phyloP scores from a whole-genome alignment of 129 eudicot species.

The Rutidosis leptorrhynchoides region DNA sequence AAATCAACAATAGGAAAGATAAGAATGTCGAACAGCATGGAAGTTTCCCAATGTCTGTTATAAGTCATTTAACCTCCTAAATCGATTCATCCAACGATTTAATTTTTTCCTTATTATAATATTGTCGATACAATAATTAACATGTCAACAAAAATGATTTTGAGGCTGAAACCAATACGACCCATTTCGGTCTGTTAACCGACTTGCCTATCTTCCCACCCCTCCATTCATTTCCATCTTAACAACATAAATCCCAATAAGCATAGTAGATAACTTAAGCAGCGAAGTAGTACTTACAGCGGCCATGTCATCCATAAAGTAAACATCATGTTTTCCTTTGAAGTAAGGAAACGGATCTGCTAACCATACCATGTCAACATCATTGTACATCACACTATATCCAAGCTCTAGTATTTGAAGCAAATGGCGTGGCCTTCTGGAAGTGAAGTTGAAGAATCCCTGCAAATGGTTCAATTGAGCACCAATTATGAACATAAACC shows the following conservation, averaged over 20 bases:
- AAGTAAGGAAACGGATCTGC: conserved; percentile 91
- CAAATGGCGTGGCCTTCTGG: conserved; percentile 92
- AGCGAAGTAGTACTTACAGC: conserved; percentile 47
- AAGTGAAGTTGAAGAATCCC: conserved; percentile 88
- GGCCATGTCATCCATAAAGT: conserved; percentile 93
- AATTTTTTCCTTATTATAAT: not conserved
- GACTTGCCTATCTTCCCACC: not conserved
- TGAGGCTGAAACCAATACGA: not conserved
- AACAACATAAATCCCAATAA: not conserved
- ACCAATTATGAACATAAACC: not conserved
- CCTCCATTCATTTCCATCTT: not conserved
- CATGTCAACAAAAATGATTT: not conserved
- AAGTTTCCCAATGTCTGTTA: not conserved
- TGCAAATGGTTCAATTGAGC: not conserved
- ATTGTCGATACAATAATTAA: not conserved
- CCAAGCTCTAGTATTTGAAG: conserved; percentile 92
- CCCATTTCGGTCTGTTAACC: not conserved
- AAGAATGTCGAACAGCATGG: not conserved
- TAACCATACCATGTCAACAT: conserved; percentile 98
- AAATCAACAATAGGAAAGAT: too few relatives aligned
- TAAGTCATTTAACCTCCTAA: too few relatives aligned
- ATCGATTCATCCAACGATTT: too few relatives aligned
- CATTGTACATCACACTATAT: conserved; percentile 93
- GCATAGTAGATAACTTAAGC: not conserved
- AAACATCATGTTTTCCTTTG: conserved; percentile 87